Conservation (phyloP, 768 basidiomycete genomes). For the Lactarius trivialis region DNA sequence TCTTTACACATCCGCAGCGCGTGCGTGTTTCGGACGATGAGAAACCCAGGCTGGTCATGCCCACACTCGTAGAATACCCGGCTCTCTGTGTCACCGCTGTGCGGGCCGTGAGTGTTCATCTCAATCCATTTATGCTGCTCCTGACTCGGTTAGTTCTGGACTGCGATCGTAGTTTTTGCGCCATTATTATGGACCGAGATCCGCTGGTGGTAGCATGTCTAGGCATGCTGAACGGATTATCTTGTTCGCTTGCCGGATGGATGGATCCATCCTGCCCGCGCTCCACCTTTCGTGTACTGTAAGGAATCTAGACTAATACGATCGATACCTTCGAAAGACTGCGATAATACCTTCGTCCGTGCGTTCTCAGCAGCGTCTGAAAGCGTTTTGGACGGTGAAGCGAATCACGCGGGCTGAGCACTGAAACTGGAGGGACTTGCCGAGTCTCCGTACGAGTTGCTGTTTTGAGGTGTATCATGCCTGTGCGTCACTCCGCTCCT, state of each 20-base stretch:
- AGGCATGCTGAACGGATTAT: neutral
- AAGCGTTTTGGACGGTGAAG: too few species aligned
- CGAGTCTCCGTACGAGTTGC: too few species aligned
- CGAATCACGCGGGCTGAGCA: too few species aligned
- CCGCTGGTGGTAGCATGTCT: constrained; percentile 48
- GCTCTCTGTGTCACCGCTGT: constrained; percentile 43
- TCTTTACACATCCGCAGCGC: constrained; percentile 62
- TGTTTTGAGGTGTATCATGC: too few species aligned
- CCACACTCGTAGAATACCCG: constrained; percentile 56
- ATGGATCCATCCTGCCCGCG: neutral
- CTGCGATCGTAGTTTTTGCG: constrained; percentile 81
- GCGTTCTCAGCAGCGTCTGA: too few species aligned
- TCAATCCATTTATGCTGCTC: neutral
- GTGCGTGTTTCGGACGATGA: constrained; percentile 30
- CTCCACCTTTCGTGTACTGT: neutral
- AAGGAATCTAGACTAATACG: constrained; percentile 1
- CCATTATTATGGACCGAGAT: constrained; percentile 88
- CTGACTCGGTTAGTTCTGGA: constrained; percentile 60
- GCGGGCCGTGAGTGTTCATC: constrained; percentile 47
- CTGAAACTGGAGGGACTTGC: too few species aligned
- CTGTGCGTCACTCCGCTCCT: too few species aligned
- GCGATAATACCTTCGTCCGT: neutral
- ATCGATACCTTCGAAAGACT: neutral
- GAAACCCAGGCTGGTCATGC: constrained; percentile 36
- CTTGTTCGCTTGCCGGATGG: neutral